Percentiles rank a stretch among this genome's conserved stretches.
phyloP scores from a whole-genome alignment of 768 basidiomycete species.

The Amylocystis lapponica region DNA sequence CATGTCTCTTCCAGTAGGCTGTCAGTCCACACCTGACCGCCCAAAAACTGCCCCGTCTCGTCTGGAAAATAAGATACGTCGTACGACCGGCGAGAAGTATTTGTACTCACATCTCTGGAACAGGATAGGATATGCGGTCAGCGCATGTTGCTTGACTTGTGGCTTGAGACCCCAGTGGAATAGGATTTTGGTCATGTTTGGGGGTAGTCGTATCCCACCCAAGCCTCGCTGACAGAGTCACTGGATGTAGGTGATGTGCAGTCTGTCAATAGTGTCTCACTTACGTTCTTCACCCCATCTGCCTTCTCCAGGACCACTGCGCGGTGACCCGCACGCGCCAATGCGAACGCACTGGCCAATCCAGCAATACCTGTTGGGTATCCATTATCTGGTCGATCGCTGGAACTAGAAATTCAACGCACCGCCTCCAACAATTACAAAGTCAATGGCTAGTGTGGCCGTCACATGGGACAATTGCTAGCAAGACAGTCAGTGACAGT shows the following conservation, averaged over 20 bases:
- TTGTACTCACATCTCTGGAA: slow-evolving; percentile 20
- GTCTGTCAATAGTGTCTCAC: not conserved
- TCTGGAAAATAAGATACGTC: slow-evolving; percentile 10
- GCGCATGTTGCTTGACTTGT: slow-evolving; percentile 17
- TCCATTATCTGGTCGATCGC: not conserved
- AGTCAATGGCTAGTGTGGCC: slow-evolving; percentile 19
- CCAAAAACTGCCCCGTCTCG: slow-evolving; percentile 23
- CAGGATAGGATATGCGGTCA: slow-evolving; percentile 15
- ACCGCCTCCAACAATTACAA: slow-evolving; percentile 28
- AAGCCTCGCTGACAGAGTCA: slow-evolving; percentile 4
- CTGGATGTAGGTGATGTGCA: not conserved
- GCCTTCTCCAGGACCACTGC: slow-evolving; percentile 26
- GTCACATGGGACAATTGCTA: too few relatives aligned
- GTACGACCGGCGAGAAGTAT: too few relatives aligned
- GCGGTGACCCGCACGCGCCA: slow-evolving; percentile 27
- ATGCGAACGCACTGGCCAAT: slow-evolving; percentile 26
- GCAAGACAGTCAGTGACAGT: too few relatives aligned
- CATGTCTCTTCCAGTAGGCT: slow-evolving; percentile 24
- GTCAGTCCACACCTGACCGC: slow-evolving; percentile 24
- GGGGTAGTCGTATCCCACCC: slow-evolving; percentile 28
- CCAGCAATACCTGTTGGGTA: slow-evolving; percentile 24
- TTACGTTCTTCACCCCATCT: slow-evolving; percentile 2
- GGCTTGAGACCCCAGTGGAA: slow-evolving; percentile 30
- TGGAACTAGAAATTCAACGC: not conserved
- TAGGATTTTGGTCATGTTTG: slow-evolving; percentile 33